phyloP scores from a whole-genome alignment of 352 stramenopile species.

The Thalassiosira livingstoniorum region DNA sequence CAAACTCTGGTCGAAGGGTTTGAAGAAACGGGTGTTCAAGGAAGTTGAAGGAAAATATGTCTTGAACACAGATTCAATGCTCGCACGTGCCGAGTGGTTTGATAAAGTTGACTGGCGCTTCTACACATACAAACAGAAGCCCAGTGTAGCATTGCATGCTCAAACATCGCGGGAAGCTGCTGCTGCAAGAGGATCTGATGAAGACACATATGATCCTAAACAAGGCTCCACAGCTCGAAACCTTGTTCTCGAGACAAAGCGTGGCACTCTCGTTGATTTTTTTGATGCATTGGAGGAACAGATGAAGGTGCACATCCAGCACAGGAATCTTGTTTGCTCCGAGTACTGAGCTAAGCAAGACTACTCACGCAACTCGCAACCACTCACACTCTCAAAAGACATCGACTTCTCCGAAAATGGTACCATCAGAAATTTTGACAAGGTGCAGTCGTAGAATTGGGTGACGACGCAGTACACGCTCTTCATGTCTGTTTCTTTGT shows the following conservation, averaged over 20 bases:
- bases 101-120: not conserved
- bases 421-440: constrained; percentile 16
- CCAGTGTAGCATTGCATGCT: not conserved
- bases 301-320: not conserved
- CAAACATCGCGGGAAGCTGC: not conserved
- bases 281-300: not conserved
- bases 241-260: not conserved
- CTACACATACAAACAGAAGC: not conserved
- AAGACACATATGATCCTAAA: not conserved
- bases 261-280: not conserved
- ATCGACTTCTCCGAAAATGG: constrained; percentile 29
- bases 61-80: not conserved
- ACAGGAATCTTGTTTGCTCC: constrained; percentile 19
- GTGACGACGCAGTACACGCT: constrained; percentile 14
- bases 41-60: not conserved
- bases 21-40: not conserved
- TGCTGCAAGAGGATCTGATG: not conserved
- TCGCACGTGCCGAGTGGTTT: not conserved
- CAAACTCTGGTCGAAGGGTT: not conserved
- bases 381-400: not conserved
- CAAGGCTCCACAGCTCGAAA: not conserved
- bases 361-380: constrained; percentile 10
- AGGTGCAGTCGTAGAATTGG: constrained; percentile 21
- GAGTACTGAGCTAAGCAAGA: constrained; percentile 8
- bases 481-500: not conserved